These are phyloP conservation scores for Mycothermus thermophilus DNA, from an alignment of 495 filamentous ascomycete species.

Conservation along the genomic window DNA sequence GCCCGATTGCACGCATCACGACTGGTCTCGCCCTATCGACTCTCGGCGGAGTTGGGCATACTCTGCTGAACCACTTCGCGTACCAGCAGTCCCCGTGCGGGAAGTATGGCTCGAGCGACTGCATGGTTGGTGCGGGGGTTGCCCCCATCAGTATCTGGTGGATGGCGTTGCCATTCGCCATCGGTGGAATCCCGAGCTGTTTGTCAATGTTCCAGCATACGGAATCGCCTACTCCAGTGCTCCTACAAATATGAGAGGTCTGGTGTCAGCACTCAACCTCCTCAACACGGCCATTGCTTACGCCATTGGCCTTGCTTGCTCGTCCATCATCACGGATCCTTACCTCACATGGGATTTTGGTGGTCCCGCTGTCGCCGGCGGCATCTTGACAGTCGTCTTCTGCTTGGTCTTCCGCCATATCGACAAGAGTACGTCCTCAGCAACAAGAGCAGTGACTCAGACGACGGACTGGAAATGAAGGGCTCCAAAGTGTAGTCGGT, in stretches of 20 bases:
- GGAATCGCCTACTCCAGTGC: conserved; percentile 62
- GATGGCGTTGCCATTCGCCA: conserved; percentile 35
- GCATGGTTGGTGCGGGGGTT: conserved; percentile 28
- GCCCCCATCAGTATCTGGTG: conserved; percentile 38
- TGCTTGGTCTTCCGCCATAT: conserved; percentile 40
- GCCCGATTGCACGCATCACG: conserved; percentile 60
- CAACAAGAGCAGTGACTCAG: conserved; percentile 24
- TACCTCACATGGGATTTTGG: conserved; percentile 44
- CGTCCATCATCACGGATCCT: conserved; percentile 48
- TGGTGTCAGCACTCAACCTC: conserved; percentile 53
- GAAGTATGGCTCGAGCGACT: conserved; percentile 31
- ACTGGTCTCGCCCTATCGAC: conserved; percentile 54
- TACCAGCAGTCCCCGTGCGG: conserved; percentile 44
- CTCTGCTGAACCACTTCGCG: conserved; percentile 59
- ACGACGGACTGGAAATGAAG: conserved; percentile 21
- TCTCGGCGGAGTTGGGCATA: conserved; percentile 49
- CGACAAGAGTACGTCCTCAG: conserved; percentile 30
- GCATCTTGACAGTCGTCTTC: conserved; percentile 30
- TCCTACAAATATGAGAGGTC: conserved; percentile 51
- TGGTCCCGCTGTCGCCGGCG: conserved; percentile 35
- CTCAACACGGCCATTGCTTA: conserved; percentile 47
- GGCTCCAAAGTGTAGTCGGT: conserved; percentile 24
- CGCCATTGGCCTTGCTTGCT: conserved; percentile 43
- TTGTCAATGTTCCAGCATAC: conserved; percentile 55
- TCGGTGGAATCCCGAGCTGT: conserved; percentile 56